Conservation (phyloP, 2,329 filamentous ascomycete genomes). For the Aspergillus piperis region DNA sequence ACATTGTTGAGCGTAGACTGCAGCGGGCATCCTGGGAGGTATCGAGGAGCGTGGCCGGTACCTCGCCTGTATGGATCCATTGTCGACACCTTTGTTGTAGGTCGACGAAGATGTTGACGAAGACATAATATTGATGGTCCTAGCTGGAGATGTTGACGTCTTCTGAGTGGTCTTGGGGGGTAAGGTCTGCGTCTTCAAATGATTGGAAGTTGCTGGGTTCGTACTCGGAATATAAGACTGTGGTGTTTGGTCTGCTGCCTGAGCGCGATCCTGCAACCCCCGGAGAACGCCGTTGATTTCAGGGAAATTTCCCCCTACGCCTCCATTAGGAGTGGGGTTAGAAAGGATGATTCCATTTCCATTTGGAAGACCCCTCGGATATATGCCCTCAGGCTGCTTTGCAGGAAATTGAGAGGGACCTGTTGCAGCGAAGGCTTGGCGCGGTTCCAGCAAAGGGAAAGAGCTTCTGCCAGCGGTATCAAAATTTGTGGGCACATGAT, state of each 20-base stretch:
- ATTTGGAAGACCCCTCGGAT: conserved; percentile 7
- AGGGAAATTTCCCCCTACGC: no score
- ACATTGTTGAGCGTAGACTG: conserved; percentile 88
- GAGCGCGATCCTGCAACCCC: conserved; percentile 17
- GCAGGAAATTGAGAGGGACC: conserved; percentile 14
- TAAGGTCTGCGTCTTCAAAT: conserved; percentile 27
- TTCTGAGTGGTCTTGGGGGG: conserved; percentile 26
- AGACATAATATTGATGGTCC: conserved; percentile 17
- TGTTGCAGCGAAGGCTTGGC: not conserved
- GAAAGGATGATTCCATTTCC: not conserved
- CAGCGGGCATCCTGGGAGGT: conserved; percentile 68
- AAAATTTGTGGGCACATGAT: conserved; percentile 12
- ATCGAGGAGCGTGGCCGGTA: conserved; percentile 80
- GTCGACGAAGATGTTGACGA: conserved; percentile 19
- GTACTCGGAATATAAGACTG: conserved; percentile 20
- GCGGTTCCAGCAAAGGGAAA: conserved; percentile 6
- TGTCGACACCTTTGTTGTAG: conserved; percentile 26
- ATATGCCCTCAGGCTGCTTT: conserved; percentile 22
- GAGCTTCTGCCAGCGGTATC: conserved; percentile 6
- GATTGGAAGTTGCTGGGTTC: conserved; percentile 27
- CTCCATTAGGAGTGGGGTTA: not conserved
- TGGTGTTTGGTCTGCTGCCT: conserved; percentile 13
- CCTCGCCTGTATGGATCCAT: conserved; percentile 44
- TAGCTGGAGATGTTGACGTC: conserved; percentile 31
- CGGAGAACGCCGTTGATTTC: not conserved